phyloP scores from a whole-genome alignment of 805 yeast genomes.

The Cephaloascus albidus region DNA sequence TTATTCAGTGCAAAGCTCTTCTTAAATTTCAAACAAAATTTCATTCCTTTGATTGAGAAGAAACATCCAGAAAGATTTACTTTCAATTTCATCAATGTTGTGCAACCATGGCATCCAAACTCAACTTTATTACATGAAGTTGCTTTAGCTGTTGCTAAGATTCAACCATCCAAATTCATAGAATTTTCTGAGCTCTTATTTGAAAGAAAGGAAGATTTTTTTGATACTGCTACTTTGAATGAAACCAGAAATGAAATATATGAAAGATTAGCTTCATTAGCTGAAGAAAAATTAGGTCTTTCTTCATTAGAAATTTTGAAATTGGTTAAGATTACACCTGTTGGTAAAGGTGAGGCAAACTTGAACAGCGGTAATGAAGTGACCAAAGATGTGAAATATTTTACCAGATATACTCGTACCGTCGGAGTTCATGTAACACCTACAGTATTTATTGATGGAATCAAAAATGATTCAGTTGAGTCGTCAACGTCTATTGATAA shows the following conservation, averaged over 20 bases:
- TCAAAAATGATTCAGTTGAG: constrained; percentile 45
- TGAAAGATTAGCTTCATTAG: constrained; percentile 40
- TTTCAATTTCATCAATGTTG: constrained; percentile 58
- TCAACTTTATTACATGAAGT: constrained; percentile 65
- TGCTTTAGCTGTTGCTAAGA: constrained; percentile 55
- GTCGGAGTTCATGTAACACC: constrained; percentile 84
- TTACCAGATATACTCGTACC: constrained; percentile 64
- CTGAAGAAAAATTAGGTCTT: constrained; percentile 27
- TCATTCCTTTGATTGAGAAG: constrained; percentile 42
- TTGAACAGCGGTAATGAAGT: constrained; percentile 51
- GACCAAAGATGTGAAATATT: constrained; percentile 60
- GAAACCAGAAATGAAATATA: constrained; percentile 49
- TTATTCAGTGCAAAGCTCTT: constrained; percentile 63
- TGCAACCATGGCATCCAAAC: constrained; percentile 90
- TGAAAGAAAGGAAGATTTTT: constrained; percentile 42
- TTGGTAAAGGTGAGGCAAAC: constrained; percentile 16
- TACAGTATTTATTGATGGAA: constrained; percentile 64
- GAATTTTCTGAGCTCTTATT: constrained; percentile 47
- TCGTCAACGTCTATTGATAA: constrained; percentile 48
- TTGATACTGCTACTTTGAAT: constrained; percentile 50
- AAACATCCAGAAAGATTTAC: constrained; percentile 42
- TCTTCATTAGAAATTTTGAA: constrained; percentile 14
- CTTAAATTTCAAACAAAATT: constrained; percentile 38
- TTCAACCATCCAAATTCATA: constrained; percentile 47
- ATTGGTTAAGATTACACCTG: constrained; percentile 17